A percentile compares a stretch with the other conserved stretches of the same genome.
Conservation (phyloP, 1,284 basidiomycete genomes). For the Cryptococcus sp. region DNA sequence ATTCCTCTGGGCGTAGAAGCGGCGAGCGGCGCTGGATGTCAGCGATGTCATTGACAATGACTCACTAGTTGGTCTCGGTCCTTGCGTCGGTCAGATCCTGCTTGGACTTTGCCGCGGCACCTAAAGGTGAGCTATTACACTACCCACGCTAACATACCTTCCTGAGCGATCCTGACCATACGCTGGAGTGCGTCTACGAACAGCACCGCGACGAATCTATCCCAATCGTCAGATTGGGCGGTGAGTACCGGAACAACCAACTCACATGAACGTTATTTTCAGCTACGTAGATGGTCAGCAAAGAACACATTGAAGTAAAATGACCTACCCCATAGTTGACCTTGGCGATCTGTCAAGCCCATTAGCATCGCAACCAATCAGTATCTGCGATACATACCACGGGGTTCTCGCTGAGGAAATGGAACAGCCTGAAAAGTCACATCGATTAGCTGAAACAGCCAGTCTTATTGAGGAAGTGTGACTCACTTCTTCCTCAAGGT, state of each 20-base stretch:
- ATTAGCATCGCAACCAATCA: background rate
- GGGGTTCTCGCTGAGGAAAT: conserved; percentile 55
- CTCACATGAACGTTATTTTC: conserved; percentile 93
- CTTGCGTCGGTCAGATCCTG: conserved; percentile 66
- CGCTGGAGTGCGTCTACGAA: conserved; percentile 81
- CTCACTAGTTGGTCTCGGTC: conserved; percentile 74
- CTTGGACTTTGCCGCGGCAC: conserved; percentile 67
- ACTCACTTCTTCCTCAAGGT: conserved; percentile 51
- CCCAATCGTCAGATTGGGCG: background rate
- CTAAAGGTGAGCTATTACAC: conserved; percentile 57
- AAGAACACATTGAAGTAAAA: no score
- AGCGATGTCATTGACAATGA: background rate
- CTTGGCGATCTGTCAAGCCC: conserved; percentile 52
- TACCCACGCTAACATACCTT: conserved; percentile 30
- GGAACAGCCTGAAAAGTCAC: conserved; percentile 44
- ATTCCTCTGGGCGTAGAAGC: conserved; percentile 79
- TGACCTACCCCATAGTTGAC: conserved; percentile 56
- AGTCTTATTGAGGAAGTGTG: background rate
- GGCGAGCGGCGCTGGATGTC: conserved; percentile 63
- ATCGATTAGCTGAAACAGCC: background rate
- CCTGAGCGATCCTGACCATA: conserved; percentile 77
- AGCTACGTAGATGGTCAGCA: conserved; percentile 50
- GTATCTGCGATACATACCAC: conserved; percentile 29
- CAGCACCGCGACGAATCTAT: conserved; percentile 76
- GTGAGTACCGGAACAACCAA: background rate